Conservation (phyloP, 495 filamentous ascomycete genomes). For the Astrocystis sublimbata region DNA sequence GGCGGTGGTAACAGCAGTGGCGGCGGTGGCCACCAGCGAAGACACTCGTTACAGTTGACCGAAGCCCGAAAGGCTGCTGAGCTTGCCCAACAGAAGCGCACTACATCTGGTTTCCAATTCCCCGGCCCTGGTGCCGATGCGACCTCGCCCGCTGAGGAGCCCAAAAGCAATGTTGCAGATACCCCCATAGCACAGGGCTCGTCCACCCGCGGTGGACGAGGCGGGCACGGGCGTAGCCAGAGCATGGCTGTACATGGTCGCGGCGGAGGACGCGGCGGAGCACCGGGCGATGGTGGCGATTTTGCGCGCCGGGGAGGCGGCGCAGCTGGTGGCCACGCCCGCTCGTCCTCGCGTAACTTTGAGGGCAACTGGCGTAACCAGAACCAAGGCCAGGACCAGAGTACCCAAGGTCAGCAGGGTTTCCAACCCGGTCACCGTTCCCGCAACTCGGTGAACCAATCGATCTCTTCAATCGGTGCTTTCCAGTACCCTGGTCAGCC, state of each 20-base stretch:
- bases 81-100: slow-evolving; percentile 93
- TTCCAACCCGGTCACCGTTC: slow-evolving; percentile 94
- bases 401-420: slow-evolving; percentile 64
- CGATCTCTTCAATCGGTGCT: slow-evolving; percentile 76
- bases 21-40: slow-evolving; percentile 82
- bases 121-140: slow-evolving; percentile 71
- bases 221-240: slow-evolving; percentile 61
- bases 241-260: slow-evolving; percentile 61
- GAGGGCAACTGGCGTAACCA: slow-evolving; percentile 97
- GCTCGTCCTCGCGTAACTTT: slow-evolving; percentile 87
- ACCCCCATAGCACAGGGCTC: slow-evolving; percentile 51
- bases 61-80: slow-evolving; percentile 98
- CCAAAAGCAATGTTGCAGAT: slow-evolving; percentile 45
- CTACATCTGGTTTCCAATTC: slow-evolving; percentile 92
- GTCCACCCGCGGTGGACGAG: slow-evolving; percentile 48
- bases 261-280: slow-evolving; percentile 48
- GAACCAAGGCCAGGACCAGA: slow-evolving; percentile 55
- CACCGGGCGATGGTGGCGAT: slow-evolving; percentile 51
- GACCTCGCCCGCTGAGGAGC: slow-evolving; percentile 51
- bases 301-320: slow-evolving; percentile 69
- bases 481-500: slow-evolving; percentile 94
- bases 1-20: slow-evolving; percentile 61
- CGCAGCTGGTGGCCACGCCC: slow-evolving; percentile 66
- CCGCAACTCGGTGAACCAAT: slow-evolving; percentile 82
- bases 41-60: slow-evolving; percentile 90